Conservation (phyloP, 257 asterid genomes). For the Solanum chaucha region DNA sequence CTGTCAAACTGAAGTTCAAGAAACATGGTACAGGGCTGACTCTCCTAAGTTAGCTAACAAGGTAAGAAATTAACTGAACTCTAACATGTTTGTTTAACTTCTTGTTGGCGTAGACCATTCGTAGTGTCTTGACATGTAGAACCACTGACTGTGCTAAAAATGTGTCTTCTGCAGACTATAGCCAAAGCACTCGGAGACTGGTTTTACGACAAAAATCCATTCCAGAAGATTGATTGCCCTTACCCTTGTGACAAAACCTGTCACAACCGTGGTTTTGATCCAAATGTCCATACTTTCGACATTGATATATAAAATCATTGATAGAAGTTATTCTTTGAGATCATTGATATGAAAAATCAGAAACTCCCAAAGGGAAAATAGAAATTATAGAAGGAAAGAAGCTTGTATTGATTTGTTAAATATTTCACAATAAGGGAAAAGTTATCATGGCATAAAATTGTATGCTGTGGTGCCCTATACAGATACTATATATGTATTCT, state of each 20-base stretch:
- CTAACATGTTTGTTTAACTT: not conserved
- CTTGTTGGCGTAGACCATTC: not conserved
- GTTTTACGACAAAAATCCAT: conserved; percentile 57
- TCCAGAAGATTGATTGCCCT: conserved; percentile 72
- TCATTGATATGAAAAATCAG: not conserved
- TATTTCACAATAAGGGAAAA: not conserved
- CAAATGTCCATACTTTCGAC: conserved; percentile 17
- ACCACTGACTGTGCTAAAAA: not conserved
- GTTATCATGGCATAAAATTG: not conserved
- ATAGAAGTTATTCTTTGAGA: not conserved
- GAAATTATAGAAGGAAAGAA: not conserved
- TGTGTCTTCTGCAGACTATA: conserved; percentile 41
- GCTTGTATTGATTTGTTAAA: not conserved
- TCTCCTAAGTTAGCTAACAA: conserved; percentile 50
- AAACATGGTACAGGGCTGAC: conserved; percentile 49
- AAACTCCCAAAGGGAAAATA: not conserved
- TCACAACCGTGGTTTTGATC: conserved; percentile 58
- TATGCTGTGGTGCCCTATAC: not conserved
- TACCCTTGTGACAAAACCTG: conserved; percentile 88
- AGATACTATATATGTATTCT: not conserved
- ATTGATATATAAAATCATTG: not conserved
- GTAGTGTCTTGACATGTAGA: not conserved
- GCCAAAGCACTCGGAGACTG: conserved; percentile 85
- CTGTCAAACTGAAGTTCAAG: conserved; percentile 80
- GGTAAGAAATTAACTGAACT: conserved; percentile 18